A percentile compares a stretch with the other conserved stretches of the same genome.
phyloP scores from a whole-genome alignment of 192 early-diverging fungal species.

The Umbelopsis sp. region DNA sequence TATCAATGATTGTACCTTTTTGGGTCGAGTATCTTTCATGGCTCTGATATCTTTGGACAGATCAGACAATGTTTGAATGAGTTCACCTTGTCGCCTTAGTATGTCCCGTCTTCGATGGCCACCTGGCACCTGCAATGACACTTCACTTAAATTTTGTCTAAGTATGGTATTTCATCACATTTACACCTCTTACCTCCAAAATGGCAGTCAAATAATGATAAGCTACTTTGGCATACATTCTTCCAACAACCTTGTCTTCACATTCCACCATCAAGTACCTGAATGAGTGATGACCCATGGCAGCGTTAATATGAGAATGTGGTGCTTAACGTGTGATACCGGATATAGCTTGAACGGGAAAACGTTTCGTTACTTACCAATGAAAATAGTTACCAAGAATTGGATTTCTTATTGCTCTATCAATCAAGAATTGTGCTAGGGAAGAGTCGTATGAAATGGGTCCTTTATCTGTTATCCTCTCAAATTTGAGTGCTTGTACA shows the following conservation, averaged over 20 bases:
- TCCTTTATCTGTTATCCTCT: conserved; percentile 62
- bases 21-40: conserved; percentile 82
- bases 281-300: too few relatives aligned
- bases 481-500: conserved; percentile 97
- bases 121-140: conserved; percentile 47
- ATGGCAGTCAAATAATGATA: conserved; percentile 81
- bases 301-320: neutral
- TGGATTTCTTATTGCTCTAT: conserved; percentile 80
- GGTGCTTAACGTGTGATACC: neutral
- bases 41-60: conserved; percentile 74
- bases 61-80: conserved; percentile 73
- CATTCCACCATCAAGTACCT: conserved; percentile 97
- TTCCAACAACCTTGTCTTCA: conserved; percentile 80
- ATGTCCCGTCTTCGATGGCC: conserved; percentile 71
- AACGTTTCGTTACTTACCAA: conserved; percentile 58
- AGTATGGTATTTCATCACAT: neutral
- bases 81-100: conserved; percentile 80
- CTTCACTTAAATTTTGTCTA: neutral
- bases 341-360: neutral
- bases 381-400: conserved; percentile 92
- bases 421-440: conserved; percentile 87
- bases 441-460: conserved; percentile 55
- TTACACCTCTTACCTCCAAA: conserved; percentile 45
- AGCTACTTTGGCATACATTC: conserved; percentile 85
- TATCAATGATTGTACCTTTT: conserved; percentile 65